Evolutionary conservation across 1,284 basidiomycete species (phyloP), one percentile per base, ranked within the genome.

Genomic region (Hemileia vastatrix): DNA sequence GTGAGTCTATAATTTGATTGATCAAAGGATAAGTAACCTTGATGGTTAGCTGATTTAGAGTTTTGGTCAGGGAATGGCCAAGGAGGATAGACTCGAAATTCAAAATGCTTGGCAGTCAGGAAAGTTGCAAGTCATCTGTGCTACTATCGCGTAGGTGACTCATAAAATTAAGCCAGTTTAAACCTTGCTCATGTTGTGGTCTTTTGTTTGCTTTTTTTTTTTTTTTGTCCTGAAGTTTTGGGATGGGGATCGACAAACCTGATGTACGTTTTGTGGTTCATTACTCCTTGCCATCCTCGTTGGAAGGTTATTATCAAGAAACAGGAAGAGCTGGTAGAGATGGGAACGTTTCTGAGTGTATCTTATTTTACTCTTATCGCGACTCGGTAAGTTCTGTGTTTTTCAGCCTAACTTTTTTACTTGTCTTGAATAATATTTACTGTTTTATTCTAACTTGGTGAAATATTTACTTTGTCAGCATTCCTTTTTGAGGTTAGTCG

Each of bases 171-270:
- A n/a, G n/a, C n/a, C n/a, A n/a, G n/a, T n/a, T n/a, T n/a, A n/a
- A n/a, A n/a, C n/a, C n/a, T n/a, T n/a, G n/a, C n/a, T n/a, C n/a
- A n/a, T n/a, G n/a, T n/a, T n/a, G n/a, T n/a, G n/a, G n/a, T n/a
- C n/a, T n/a, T n/a, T n/a, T n/a, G n/a, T n/a, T n/a, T n/a, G n/a
- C n/a, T n/a, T n/a, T n/a, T n/a, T n/a, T n/a, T n/a, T n/a, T n/a
- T n/a, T n/a, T n/a, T n/a, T n/a, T n/a, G n/a, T n/a, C 44, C 36
- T 24, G 19, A 32, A 63, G 60, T 0, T 97, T 97, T 74, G 94
- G 94, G 6, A 96, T 98, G 94, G 94, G 93, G 15, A 93, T 97
- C 64, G 92, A 97, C 77, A 96, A 96, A 74, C 77, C 85, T 0
- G 83, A 90, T 69, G 88, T 87, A 6, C 83, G 86, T 65, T 87